Conservation (phyloP, 257 asterid genomes). For the Fraxinus anomala region DNA sequence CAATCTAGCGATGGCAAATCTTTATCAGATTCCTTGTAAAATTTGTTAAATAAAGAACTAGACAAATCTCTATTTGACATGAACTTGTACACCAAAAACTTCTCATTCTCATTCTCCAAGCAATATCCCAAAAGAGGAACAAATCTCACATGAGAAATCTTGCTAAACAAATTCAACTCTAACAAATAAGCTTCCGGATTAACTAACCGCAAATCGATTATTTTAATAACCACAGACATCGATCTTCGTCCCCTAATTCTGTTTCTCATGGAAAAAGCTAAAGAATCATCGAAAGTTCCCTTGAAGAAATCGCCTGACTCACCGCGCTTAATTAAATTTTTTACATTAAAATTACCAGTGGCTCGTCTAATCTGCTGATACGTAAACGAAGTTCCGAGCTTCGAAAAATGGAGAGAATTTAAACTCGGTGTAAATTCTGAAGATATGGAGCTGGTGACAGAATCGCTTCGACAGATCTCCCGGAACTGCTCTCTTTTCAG, state of each 20-base stretch:
- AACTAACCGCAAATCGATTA: conserved; percentile 31
- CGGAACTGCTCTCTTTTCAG: too few relatives aligned
- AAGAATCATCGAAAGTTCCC: conserved; percentile 35
- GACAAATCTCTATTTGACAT: conserved; percentile 58
- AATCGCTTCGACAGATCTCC: too few relatives aligned
- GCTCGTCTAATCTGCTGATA: conserved; percentile 51
- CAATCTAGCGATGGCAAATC: conserved; percentile 53
- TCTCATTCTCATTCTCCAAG: conserved; percentile 46
- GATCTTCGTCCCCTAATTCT: too few relatives aligned
- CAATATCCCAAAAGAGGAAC: conserved; percentile 57
- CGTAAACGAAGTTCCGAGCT: conserved; percentile 31
- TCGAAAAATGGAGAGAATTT: too few relatives aligned
- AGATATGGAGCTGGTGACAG: too few relatives aligned
- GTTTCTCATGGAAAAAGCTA: too few relatives aligned
- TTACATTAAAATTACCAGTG: conserved; percentile 40
- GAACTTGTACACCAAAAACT: conserved; percentile 48
- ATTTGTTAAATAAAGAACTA: conserved; percentile 39
- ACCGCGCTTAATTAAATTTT: conserved; percentile 47
- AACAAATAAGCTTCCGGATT: conserved; percentile 33
- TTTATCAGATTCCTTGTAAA: conserved; percentile 26
- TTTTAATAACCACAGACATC: conserved; percentile 45
- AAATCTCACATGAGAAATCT: conserved; percentile 45
- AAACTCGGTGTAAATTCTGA: too few relatives aligned
- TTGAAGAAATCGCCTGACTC: conserved; percentile 56
- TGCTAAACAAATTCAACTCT: conserved; percentile 48